Evolutionary conservation across 228 moss, liverwort and hornwort species (phyloP), one percentile per base, ranked within the genome.

Genomic region (Sphagnum magellanicum): DNA sequence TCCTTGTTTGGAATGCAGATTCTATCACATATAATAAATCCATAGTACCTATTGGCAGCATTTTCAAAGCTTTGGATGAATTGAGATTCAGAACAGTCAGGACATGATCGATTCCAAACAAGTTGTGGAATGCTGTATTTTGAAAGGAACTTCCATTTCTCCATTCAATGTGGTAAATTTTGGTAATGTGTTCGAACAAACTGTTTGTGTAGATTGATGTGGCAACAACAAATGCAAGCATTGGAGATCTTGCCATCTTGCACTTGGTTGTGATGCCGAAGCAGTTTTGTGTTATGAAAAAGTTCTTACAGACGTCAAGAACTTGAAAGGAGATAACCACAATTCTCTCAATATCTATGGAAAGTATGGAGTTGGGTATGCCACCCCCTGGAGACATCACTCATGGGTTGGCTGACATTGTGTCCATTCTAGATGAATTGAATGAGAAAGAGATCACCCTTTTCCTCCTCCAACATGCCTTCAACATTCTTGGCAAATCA

Each of bases 271-370:
- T 6, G 89, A 93, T 72, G 55, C 83, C 0, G 93, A 97, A 71
- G 96, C 96, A 0, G 73, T 89, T n/a, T 76, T 86, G 0, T 91
- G 91, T 8, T 93, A 91, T 60, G 81, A 81, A 7, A 97, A 97
- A 69, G 89, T 89, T n/a, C 79, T 97, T 49, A 76, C 64, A 5
- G 88, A 86, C 62, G 91, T 84, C 80, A 90, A 81, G 79, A 74
- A 89, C 63, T 68, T 90, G 48, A 81, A 78, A 70, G 96, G 96
- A 4, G 93, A 93, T 16, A 65, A 75, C 64, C 81, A 90, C 66
- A 76, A n/a, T n/a, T n/a, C 93, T 5, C 79, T 97, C 1, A 80
- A 88, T 47, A 93, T 97, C 60, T 85, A 84, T 15, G 96, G 91
- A 64, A 80, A 74, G 4, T 89, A 81, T 48, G 88, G 88, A 0